phyloP scores from a whole-genome alignment of 2,329 filamentous ascomycete species.

The Aspergillus ochraceoroseus region DNA sequence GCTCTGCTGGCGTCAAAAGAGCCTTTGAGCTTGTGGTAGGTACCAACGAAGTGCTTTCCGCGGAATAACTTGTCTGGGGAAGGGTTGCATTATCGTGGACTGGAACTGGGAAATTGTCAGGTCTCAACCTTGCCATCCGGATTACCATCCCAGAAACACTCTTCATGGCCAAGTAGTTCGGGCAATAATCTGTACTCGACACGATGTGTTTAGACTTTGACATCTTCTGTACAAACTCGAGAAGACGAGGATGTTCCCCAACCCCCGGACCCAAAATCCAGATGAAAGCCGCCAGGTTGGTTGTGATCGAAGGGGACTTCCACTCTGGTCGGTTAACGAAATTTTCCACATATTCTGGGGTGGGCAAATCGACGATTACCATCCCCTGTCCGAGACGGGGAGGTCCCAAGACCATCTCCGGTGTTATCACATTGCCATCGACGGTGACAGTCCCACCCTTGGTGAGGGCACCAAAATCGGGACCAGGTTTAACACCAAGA shows the following conservation, averaged over 20 bases:
- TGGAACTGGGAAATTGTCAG: constrained; percentile 66
- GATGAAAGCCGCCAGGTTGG: constrained; percentile 62
- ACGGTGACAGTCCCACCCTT: constrained; percentile 60
- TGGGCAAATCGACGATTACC: constrained; percentile 74
- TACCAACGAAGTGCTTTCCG: constrained; percentile 14
- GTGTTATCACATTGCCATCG: constrained; percentile 66
- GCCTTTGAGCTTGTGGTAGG: constrained; percentile 7
- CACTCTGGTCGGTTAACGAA: constrained; percentile 70
- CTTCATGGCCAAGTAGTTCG: constrained; percentile 69
- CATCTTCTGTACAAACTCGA: constrained; percentile 63
- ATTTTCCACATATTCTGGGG: constrained; percentile 62
- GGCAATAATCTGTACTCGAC: constrained; percentile 66
- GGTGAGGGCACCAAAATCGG: constrained; percentile 57
- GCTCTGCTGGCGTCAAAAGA: constrained; percentile 35
- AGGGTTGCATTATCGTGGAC: constrained; percentile 55
- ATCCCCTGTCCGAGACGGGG: constrained; percentile 65
- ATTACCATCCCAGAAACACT: constrained; percentile 63
- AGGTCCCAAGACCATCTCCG: constrained; percentile 78
- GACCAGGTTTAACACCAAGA: constrained; percentile 59
- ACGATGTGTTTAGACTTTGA: constrained; percentile 66
- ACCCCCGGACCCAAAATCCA: constrained; percentile 77
- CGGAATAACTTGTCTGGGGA: constrained; percentile 42
- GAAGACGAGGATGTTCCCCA: constrained; percentile 57
- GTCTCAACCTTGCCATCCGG: constrained; percentile 67
- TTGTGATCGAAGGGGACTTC: constrained; percentile 60